Evolutionary conservation across 352 stramenopile genomes (phyloP), one percentile per base, ranked within the genome.

Genomic region (Pythium sp.): DNA sequence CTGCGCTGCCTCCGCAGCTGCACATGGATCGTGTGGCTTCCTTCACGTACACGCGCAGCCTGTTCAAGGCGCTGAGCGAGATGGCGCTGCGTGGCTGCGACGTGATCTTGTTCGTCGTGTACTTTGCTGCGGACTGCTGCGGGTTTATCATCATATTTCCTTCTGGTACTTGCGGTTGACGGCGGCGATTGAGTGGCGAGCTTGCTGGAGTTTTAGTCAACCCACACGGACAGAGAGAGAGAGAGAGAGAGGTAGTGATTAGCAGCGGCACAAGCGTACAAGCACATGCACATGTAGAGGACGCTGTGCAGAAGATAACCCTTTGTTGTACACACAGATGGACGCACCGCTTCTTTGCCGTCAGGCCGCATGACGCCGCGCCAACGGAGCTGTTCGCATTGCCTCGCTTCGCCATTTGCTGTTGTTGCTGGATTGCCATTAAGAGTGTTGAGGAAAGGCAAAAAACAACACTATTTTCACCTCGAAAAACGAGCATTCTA

Each of bases 361-460:
- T 58, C 26, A 18, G 26, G 18, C 28, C 26, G 26, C 20, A 14
- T 7, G 14, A 5, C 53, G 26, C 53, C 24, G 53, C 30, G 54
- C 54, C 38, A 22, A 32, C 7, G 54, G 22, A 18, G 15, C 28
- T 26, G 54, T 30, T 60, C 54, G 54, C 54, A 24, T 7, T 60
- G 28, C 18, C 54, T 0, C 54, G 54, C 54, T 60, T 73, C 22
- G 68, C 61, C 63, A 70, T 41, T 41, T 41, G 36, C 36, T 15
- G 24, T 0, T 26, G 9, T 70, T 28, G 62, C 62, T 36, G 49
- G 49, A 26, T 54, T 54, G 46, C 8, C 8, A 30, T 54, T 20
- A 22, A 18, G 22, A 56, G 32, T 32, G 51, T 20, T 18, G 49
- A 28, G 49, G 38, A 46, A 46, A 1, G 2, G 36, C 8, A 41